Evolutionary conservation across 192 early-diverging fungal species (phyloP).

Genomic region (Podila clonocystis): DNA sequence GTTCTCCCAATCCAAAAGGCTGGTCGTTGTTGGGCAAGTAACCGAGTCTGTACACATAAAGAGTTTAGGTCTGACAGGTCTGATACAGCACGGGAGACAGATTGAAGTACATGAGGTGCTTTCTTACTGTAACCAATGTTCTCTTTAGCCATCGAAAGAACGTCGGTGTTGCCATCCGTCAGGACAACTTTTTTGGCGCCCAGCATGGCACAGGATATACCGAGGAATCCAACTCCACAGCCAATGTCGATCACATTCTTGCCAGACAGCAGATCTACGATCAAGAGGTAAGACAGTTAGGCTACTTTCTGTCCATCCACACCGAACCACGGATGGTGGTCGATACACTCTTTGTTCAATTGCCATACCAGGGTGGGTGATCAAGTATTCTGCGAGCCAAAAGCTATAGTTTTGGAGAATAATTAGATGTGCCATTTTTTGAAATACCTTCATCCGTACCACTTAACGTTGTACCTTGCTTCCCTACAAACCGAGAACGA

Average conservation of each 20-base stretch:
- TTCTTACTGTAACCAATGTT: slow-evolving; percentile 44
- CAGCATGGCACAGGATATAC: slow-evolving; percentile 32
- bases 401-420: slow-evolving; percentile 2
- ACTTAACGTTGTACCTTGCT: slow-evolving; percentile 18
- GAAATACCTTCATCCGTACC: neutral
- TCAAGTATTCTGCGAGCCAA: slow-evolving; percentile 44
- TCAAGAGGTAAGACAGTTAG: neutral
- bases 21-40: slow-evolving; percentile 22
- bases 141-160: slow-evolving; percentile 26
- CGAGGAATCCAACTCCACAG: slow-evolving; percentile 45
- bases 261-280: slow-evolving; percentile 19
- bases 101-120: neutral
- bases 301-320: neutral
- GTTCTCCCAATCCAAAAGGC: slow-evolving; percentile 45
- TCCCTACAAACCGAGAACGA: slow-evolving; percentile 4
- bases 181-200: slow-evolving; percentile 37
- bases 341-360: too few relatives aligned
- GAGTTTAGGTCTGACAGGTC: neutral
- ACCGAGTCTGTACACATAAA: slow-evolving; percentile 4
- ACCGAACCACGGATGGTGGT: neutral
- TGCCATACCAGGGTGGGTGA: slow-evolving; percentile 32
- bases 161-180: slow-evolving; percentile 42
- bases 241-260: slow-evolving; percentile 48
- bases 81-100: neutral
- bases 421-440: neutral